Base-by-base conservation (phyloP, 2,329 filamentous ascomycete genomes). In the Cladophialophora immunda region DNA sequence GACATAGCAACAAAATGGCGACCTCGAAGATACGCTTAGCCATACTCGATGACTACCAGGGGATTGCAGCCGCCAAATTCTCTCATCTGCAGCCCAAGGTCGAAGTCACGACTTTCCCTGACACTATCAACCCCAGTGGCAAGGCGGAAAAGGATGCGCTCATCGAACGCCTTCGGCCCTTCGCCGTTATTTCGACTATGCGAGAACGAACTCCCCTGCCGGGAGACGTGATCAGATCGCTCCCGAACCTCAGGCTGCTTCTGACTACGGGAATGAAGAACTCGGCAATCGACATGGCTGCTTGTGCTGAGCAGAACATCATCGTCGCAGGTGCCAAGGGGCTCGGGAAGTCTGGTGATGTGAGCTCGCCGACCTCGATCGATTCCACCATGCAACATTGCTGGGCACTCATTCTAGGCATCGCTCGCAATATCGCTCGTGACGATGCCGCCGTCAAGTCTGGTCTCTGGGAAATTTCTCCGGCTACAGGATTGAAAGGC, bases 131-230 rank as follows among this genome's bases (percentile, higher is more conserved):
- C 36, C 55, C 57, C 25, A 41, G 29, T 17, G 36, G 32, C 36
- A 54, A 53, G 34, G 89, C 86, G 69, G 83, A 87, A 75, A 79
- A 86, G 62, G 83, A 87, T 75, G 81, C 81, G 6, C 83, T 95
- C 2, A 85, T 89, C 61, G 79, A 86, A 62, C 85, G 91, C 2
- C 85, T 97, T 2, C 81, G 86, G 70, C 88, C 89, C 0, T 96
- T 92, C 74, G 79, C 86, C 3, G 82, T 92, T 45, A 90, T 96
- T 63, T 89, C 89, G 65, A 90, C 90, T 0, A 94, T 95, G 90
- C 87, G 92, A 67, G 93, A 96, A 77, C 89, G 92, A 55, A 96
- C 92, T 0, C 89, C 92, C 0, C 92, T 96, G 73, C 87, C 90
- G 0, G 82, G 78, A 0, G 84, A 85, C 0, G 82, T 95, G 1